Evolutionary conservation across 1,284 basidiomycete species (phyloP).

Genomic region (Pseudozyma thailandica): DNA sequence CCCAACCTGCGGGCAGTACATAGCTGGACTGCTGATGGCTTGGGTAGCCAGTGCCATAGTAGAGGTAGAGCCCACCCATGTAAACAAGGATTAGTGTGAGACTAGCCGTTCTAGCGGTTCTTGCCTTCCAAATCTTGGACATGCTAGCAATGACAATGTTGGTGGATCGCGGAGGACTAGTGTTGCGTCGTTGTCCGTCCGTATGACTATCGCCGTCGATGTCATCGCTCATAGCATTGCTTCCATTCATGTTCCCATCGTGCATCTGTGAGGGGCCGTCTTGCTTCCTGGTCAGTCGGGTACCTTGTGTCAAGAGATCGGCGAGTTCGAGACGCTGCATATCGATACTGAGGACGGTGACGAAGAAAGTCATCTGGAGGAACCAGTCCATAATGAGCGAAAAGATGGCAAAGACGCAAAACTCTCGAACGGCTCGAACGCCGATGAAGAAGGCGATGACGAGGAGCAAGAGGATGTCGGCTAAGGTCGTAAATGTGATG

Average conservation of each 20-base stretch:
- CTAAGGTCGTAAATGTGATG: slow-evolving; percentile 89
- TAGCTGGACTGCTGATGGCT: slow-evolving; percentile 32
- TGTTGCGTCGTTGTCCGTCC: slow-evolving; percentile 13
- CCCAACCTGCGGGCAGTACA: slow-evolving; percentile 36
- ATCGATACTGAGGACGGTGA: slow-evolving; percentile 88
- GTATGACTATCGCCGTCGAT: slow-evolving; percentile 5
- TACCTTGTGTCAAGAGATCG: slow-evolving; percentile 57
- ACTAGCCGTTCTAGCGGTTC: slow-evolving; percentile 82
- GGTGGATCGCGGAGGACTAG: slow-evolving; percentile 7
- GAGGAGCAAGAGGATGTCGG: slow-evolving; percentile 84
- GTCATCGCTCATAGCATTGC: slow-evolving; percentile 12
- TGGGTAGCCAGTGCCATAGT: slow-evolving; percentile 59
- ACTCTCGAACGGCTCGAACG: slow-evolving; percentile 85
- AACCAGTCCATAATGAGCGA: slow-evolving; percentile 96
- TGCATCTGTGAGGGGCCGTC: slow-evolving; percentile 6
- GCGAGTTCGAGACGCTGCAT: slow-evolving; percentile 80
- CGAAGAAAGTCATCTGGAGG: slow-evolving; percentile 89
- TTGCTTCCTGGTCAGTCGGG: slow-evolving; percentile 32
- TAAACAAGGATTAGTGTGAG: slow-evolving; percentile 71
- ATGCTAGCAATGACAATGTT: slow-evolving; percentile 27
- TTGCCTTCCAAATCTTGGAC: slow-evolving; percentile 70
- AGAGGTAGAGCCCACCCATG: slow-evolving; percentile 61
- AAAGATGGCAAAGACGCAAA: slow-evolving; percentile 91
- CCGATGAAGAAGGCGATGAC: slow-evolving; percentile 79
- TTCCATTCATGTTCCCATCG: slow-evolving; percentile 15